Evolutionary conservation across 2,329 filamentous ascomycete genomes (phyloP).

Genomic region (Aspergillus uvarum): DNA sequence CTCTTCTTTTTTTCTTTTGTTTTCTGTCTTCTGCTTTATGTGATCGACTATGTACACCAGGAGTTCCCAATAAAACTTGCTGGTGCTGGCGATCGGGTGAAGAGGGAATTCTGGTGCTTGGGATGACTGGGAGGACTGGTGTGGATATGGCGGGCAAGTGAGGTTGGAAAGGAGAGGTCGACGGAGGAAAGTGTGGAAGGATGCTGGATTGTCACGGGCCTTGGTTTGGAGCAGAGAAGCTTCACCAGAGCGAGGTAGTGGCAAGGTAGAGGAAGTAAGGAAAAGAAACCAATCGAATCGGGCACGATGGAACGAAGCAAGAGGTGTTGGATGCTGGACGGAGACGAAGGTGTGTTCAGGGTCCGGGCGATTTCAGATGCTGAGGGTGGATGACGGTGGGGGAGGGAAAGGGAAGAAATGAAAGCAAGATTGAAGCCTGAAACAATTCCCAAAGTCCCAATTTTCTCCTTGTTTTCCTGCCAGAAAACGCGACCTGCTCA

Average conservation of each 20-base stretch:
- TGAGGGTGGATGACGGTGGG: slow-evolving; percentile 19
- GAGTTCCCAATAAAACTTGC: slow-evolving; percentile 89
- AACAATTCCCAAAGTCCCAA: slow-evolving; percentile 18
- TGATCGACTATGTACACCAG: slow-evolving; percentile 75
- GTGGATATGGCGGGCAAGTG: slow-evolving; percentile 34
- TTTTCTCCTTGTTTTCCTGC: slow-evolving; percentile 20
- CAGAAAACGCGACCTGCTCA: slow-evolving; percentile 16
- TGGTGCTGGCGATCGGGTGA: slow-evolving; percentile 61
- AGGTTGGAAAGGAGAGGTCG: slow-evolving; percentile 37
- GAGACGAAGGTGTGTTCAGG: slow-evolving; percentile 22
- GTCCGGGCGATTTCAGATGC: slow-evolving; percentile 22
- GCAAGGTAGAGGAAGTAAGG: slow-evolving; percentile 19
- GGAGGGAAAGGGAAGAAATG: slow-evolving; percentile 18
- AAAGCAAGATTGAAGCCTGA: slow-evolving; percentile 21
- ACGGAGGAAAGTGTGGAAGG: slow-evolving; percentile 26
- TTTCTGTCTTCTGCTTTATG: slow-evolving; percentile 57
- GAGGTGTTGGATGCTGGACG: slow-evolving; percentile 23
- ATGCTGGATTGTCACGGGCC: slow-evolving; percentile 29
- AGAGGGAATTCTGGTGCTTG: slow-evolving; percentile 41
- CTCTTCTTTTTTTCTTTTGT: slow-evolving; percentile 54
- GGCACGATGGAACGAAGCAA: slow-evolving; percentile 23
- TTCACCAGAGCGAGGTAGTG: slow-evolving; percentile 25
- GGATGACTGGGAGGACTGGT: slow-evolving; percentile 29
- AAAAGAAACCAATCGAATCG: slow-evolving; percentile 24
- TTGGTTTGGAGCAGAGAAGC: slow-evolving; percentile 22